Evolutionary conservation across 768 basidiomycete genomes (phyloP), one percentile per base, ranked within the genome.

Genomic region (Psilocybe tampanensis): DNA sequence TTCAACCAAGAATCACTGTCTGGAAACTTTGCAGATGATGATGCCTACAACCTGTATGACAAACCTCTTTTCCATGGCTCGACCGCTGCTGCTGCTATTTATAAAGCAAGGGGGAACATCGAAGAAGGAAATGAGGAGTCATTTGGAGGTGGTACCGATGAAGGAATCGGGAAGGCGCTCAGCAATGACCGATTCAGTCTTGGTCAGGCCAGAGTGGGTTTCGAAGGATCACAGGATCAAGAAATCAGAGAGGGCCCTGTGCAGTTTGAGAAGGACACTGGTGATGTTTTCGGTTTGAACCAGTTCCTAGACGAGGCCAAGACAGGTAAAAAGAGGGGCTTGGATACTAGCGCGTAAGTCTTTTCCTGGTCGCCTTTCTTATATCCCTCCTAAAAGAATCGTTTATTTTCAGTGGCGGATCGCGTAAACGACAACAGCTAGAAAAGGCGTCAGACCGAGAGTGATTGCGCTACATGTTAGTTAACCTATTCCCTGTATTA

Each of bases 261-360:
- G 41, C 94, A 98, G 68, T 99, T 99, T 67, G 97, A 99, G 79
- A 97, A 98, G 77, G 96, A 99, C 67, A 86, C 90, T 1, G 83
- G 86, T n/a, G 96, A 98, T 80, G 94, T 98, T 18, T 98, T 98
- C 68, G 96, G 96, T 60, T 80, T 98, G 60, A 92, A 97, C 73
- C 88, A 96, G 70, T 98, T 99, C 79, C 82, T 98, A 79, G 94
- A 98, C 69, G 93, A 95, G 72, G 97, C 96, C 17, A 97, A 94
- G 81, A 88, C 88, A 21, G 96, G 95, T n/a, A 86, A 87, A 72
- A 96, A 96, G 77, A 79, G 94, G 60, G 92, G 92, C 13, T 66
- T 94, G 68, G 92, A 94, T 67, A 88, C 88, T 49, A 82, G 83
- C 52, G 87, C 79, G 81, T 90, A 70, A 77, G 88, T 66, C 22